Evolutionary conservation across 768 basidiomycete genomes (phyloP).

Genomic region (Mycena filopes): DNA sequence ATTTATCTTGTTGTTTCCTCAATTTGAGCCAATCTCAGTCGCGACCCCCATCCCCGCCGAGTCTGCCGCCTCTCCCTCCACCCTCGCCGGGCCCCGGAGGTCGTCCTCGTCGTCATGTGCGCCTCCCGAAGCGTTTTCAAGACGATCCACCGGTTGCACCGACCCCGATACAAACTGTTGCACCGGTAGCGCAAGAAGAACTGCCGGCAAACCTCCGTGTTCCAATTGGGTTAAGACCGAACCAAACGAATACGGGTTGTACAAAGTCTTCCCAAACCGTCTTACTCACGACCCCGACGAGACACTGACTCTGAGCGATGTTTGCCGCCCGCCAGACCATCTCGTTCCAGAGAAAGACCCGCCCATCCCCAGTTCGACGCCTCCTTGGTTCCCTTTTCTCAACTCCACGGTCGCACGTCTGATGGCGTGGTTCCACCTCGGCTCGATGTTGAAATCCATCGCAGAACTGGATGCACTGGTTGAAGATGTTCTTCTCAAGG

Average conservation of each 20-base stretch:
- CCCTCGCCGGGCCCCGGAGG: too few relatives aligned
- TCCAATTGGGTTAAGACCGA: conserved; percentile 32
- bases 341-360: not conserved
- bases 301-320: conserved; percentile 20
- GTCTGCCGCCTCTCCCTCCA: too few relatives aligned
- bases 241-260: conserved; percentile 36
- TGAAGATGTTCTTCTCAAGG: conserved; percentile 36
- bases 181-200: not conserved
- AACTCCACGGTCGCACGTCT: conserved; percentile 37
- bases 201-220: too few relatives aligned
- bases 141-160: too few relatives aligned
- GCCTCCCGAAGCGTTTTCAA: too few relatives aligned
- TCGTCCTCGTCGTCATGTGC: too few relatives aligned
- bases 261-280: conserved; percentile 33
- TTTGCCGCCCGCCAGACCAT: conserved; percentile 29
- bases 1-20: too few relatives aligned
- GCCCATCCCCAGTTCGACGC: conserved; percentile 19
- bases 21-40: too few relatives aligned
- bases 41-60: too few relatives aligned
- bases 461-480: conserved; percentile 39
- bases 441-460: conserved; percentile 36
- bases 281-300: conserved; percentile 36
- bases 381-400: conserved; percentile 31
- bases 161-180: too few relatives aligned
- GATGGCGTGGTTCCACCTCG: conserved; percentile 40